Percentiles rank a stretch among this genome's conserved stretches.
Evolutionary conservation across 164 flowering plant species (phyloP).

Genomic region (Piper longum): DNA sequence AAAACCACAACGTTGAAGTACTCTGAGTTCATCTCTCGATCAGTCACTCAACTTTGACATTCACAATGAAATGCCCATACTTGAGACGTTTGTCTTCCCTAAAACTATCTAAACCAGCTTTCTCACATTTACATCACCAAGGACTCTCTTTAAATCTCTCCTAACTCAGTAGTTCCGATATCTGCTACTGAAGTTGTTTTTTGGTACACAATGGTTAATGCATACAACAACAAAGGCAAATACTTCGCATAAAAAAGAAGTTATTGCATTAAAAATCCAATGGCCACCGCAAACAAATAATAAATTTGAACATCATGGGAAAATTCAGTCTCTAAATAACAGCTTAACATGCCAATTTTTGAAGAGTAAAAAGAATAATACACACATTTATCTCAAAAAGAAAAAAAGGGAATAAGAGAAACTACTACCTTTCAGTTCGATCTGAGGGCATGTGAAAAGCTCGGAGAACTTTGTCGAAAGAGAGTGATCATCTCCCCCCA

Average conservation of each 20-base stretch:
- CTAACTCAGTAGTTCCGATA: background rate
- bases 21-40: too few species aligned
- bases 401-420: background rate
- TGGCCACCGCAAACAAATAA: too few species aligned
- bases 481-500: constrained; percentile 13
- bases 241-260: background rate
- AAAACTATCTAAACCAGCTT: too few species aligned
- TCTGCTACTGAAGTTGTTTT: background rate
- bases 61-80: too few species aligned
- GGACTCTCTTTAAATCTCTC: background rate
- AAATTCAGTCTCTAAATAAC: too few species aligned
- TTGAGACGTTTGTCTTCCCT: too few species aligned
- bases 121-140: background rate
- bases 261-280: background rate
- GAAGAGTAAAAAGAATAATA: background rate
- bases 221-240: background rate
- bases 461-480: constrained; percentile 6
- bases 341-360: too few species aligned
- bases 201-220: too few species aligned
- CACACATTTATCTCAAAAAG: background rate
- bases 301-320: too few species aligned
- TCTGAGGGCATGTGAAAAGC: constrained; percentile 4
- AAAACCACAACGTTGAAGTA: too few species aligned
- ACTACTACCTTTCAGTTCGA: constrained; percentile 12
- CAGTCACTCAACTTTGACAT: too few species aligned